Percentiles rank a stretch among this genome's conserved stretches.
Evolutionary conservation across 805 yeast genomes (phyloP).

Genomic region (Yamadazyma tumulicola): DNA sequence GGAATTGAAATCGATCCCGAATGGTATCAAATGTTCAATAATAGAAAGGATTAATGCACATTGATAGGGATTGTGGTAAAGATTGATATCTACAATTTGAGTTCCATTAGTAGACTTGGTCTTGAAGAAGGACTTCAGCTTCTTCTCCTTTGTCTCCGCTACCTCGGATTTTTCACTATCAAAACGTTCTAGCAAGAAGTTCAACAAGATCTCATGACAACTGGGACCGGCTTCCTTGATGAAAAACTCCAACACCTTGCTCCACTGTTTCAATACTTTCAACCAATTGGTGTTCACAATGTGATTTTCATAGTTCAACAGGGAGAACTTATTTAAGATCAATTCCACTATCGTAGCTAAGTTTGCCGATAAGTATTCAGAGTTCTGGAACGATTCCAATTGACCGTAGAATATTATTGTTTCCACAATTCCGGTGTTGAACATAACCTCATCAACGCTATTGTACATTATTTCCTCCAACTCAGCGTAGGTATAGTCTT

Average conservation of each 20-base stretch:
- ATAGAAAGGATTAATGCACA: slow-evolving; percentile 25
- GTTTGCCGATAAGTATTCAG: slow-evolving; percentile 31
- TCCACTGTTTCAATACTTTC: slow-evolving; percentile 27
- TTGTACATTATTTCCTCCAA: slow-evolving; percentile 22
- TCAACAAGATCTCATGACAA: slow-evolving; percentile 34
- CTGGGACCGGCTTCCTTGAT: slow-evolving; percentile 35
- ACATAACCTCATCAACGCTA: slow-evolving; percentile 18
- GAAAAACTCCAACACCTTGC: slow-evolving; percentile 24
- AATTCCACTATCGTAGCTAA: slow-evolving; percentile 25
- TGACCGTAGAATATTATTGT: slow-evolving; percentile 34
- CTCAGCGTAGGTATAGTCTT: slow-evolving; percentile 17
- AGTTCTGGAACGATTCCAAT: slow-evolving; percentile 37
- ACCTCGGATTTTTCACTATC: slow-evolving; percentile 8
- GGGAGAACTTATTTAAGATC: slow-evolving; percentile 27
- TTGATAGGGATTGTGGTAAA: slow-evolving; percentile 34
- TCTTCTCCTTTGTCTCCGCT: slow-evolving; percentile 7
- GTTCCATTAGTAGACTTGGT: neutral
- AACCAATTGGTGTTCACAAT: slow-evolving; percentile 33
- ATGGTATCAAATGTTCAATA: slow-evolving; percentile 30
- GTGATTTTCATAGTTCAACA: slow-evolving; percentile 18
- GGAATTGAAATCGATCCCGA: slow-evolving; percentile 31
- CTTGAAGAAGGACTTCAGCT: slow-evolving; percentile 6
- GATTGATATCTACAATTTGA: slow-evolving; percentile 17
- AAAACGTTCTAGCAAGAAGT: slow-evolving; percentile 28
- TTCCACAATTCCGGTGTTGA: slow-evolving; percentile 31